phyloP scores from a whole-genome alignment of 2,329 filamentous ascomycete genomes.

The Myotisia sp. region DNA sequence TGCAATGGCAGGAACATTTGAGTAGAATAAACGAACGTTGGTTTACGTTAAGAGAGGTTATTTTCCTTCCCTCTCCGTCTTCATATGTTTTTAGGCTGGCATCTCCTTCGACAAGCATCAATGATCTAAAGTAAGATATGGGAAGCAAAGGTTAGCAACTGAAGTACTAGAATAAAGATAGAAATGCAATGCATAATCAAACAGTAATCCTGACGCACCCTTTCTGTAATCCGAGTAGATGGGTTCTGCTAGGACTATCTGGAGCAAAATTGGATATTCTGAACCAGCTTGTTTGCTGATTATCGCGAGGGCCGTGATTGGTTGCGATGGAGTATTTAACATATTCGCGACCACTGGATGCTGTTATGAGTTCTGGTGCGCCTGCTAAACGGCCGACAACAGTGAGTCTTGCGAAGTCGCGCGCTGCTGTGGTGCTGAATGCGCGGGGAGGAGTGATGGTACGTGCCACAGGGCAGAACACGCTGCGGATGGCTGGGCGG shows the following conservation, averaged over 20 bases:
- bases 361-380: conserved; percentile 59
- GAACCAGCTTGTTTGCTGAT: conserved; percentile 75
- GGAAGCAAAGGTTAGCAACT: not conserved
- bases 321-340: conserved; percentile 65
- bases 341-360: conserved; percentile 57
- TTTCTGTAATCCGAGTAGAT: conserved; percentile 60
- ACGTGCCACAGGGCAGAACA: not conserved
- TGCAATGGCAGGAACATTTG: no score
- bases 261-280: conserved; percentile 55
- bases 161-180: not conserved
- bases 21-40: conserved; percentile 55
- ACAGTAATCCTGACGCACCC: conserved; percentile 43
- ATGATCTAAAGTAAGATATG: conserved; percentile 40
- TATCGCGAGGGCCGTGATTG: conserved; percentile 50
- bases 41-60: conserved; percentile 50
- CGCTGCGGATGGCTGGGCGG: not conserved
- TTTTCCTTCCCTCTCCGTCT: conserved; percentile 54
- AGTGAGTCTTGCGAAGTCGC: conserved; percentile 62
- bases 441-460: conserved; percentile 37
- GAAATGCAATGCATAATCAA: not conserved
- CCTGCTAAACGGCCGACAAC: conserved; percentile 74
- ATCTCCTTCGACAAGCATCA: conserved; percentile 75
- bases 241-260: conserved; percentile 56
- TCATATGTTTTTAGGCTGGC: conserved; percentile 53
- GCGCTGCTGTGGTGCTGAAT: conserved; percentile 57